Conservation (phyloP, 371 early-diverging fungal genomes). For the Nosema muscidifuracis region DNA sequence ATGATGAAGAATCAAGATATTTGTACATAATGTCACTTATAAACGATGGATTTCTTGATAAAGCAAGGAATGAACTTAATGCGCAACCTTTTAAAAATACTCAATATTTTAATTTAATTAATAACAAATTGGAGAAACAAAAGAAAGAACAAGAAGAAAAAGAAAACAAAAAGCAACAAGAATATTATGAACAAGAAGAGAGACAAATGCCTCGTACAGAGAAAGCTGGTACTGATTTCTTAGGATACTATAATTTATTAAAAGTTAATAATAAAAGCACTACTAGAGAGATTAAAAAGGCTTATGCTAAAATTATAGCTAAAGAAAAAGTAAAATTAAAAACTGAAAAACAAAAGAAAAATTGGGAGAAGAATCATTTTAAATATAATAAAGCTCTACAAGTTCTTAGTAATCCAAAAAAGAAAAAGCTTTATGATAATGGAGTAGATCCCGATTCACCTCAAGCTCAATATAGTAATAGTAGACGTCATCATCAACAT, state of each 20-base stretch:
- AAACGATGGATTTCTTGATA: not conserved
- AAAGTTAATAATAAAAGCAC: slow-evolving; percentile 21
- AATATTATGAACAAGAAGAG: slow-evolving; percentile 8
- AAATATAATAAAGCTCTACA: slow-evolving; percentile 55
- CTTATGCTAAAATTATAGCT: slow-evolving; percentile 38
- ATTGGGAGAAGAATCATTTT: slow-evolving; percentile 21
- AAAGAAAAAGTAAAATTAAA: slow-evolving; percentile 19
- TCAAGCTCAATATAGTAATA: not conserved
- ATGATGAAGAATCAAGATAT: slow-evolving; percentile 12
- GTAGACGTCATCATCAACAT: not conserved
- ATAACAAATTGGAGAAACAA: slow-evolving; percentile 24
- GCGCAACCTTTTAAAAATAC: not conserved
- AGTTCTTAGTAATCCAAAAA: slow-evolving; percentile 40
- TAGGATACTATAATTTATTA: slow-evolving; percentile 58
- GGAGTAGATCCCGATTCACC: slow-evolving; percentile 55
- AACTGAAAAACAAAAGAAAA: slow-evolving; percentile 16
- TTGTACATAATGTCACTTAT: slow-evolving; percentile 6
- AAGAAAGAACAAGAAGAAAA: slow-evolving; percentile 28
- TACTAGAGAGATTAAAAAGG: slow-evolving; percentile 38
- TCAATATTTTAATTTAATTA: not conserved
- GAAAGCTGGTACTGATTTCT: slow-evolving; percentile 43
- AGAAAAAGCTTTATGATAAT: slow-evolving; percentile 58
- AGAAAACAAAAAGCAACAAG: slow-evolving; percentile 28
- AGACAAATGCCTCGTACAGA: slow-evolving; percentile 21
- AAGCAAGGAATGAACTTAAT: slow-evolving; percentile 15